Conservation (phyloP, 352 stramenopile species). For the Phytophthora hibernalis region DNA sequence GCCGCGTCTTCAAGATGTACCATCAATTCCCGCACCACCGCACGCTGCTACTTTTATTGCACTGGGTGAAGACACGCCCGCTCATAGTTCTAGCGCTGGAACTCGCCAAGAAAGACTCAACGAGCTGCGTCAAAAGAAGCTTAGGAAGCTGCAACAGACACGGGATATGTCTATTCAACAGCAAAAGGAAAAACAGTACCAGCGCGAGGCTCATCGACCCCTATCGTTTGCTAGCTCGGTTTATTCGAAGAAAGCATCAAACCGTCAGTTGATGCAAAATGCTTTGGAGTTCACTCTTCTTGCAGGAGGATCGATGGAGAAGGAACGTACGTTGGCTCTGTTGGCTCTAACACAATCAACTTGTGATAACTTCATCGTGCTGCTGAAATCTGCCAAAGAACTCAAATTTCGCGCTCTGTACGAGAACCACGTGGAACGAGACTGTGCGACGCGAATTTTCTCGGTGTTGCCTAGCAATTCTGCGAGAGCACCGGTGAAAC, state of each 20-base stretch:
- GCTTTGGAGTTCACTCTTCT: constrained; percentile 82
- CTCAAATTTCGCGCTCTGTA: constrained; percentile 82
- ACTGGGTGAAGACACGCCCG: constrained; percentile 6
- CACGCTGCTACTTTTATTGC: constrained; percentile 26
- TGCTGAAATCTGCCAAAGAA: constrained; percentile 78
- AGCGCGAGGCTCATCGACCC: constrained; percentile 24
- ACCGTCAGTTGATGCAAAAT: constrained; percentile 80
- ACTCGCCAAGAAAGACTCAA: constrained; percentile 43
- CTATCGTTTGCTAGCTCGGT: constrained; percentile 13
- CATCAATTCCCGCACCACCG: background rate
- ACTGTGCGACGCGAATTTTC: constrained; percentile 52
- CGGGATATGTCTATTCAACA: constrained; percentile 45
- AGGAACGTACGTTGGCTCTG: constrained; percentile 56
- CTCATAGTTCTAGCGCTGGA: background rate
- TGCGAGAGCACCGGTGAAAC: constrained; percentile 33
- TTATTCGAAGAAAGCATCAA: constrained; percentile 56
- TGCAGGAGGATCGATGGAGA: constrained; percentile 66
- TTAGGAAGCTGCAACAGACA: constrained; percentile 64
- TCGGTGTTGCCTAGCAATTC: constrained; percentile 42
- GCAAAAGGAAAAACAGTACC: constrained; percentile 34
- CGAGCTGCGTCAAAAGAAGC: constrained; percentile 66
- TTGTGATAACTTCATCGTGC: constrained; percentile 77
- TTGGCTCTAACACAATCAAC: constrained; percentile 49
- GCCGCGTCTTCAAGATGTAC: background rate
- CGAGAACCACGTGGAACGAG: constrained; percentile 60